phyloP scores from a whole-genome alignment of 192 early-diverging fungal genomes.

The Podochytrium sp. region DNA sequence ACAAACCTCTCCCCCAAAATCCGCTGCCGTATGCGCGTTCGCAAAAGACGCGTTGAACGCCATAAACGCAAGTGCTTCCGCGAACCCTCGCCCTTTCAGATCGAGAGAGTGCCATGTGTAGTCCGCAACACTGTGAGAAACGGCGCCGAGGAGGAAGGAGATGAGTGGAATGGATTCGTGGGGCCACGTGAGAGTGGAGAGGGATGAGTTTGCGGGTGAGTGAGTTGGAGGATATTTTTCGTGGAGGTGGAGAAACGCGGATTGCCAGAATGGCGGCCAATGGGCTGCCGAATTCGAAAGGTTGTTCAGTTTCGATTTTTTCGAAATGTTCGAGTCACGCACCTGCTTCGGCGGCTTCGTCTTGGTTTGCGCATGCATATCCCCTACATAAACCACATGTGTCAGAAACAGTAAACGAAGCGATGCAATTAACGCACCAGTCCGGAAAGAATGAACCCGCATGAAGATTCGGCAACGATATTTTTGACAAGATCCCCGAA shows the following conservation, averaged over 20 bases:
- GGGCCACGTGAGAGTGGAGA: slow-evolving; percentile 43
- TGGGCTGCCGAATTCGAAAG: slow-evolving; percentile 53
- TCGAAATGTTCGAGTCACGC: slow-evolving; percentile 2
- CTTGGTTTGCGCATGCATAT: slow-evolving; percentile 52
- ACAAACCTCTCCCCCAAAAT: slow-evolving; percentile 69
- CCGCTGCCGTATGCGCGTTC: slow-evolving; percentile 61
- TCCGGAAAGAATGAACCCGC: slow-evolving; percentile 70
- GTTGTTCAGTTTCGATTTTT: not conserved
- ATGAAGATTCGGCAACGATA: slow-evolving; percentile 21
- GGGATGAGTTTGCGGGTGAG: not conserved
- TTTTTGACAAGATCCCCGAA: not conserved
- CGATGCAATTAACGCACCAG: slow-evolving; percentile 41
- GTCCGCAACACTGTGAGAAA: slow-evolving; percentile 74
- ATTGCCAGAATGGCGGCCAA: slow-evolving; percentile 71
- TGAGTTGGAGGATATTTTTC: slow-evolving; percentile 52
- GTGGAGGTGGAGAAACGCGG: slow-evolving; percentile 57
- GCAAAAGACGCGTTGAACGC: slow-evolving; percentile 39
- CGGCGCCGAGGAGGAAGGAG: slow-evolving; percentile 65
- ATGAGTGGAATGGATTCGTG: slow-evolving; percentile 55
- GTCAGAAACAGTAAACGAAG: not conserved
- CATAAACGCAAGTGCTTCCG: slow-evolving; percentile 29
- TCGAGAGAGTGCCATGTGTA: slow-evolving; percentile 69
- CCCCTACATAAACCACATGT: slow-evolving; percentile 46
- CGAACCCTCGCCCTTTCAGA: slow-evolving; percentile 58
- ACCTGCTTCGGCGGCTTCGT: slow-evolving; percentile 53